Base-by-base conservation (phyloP, 208 protist species). In the Leishmania braziliensis region DNA sequence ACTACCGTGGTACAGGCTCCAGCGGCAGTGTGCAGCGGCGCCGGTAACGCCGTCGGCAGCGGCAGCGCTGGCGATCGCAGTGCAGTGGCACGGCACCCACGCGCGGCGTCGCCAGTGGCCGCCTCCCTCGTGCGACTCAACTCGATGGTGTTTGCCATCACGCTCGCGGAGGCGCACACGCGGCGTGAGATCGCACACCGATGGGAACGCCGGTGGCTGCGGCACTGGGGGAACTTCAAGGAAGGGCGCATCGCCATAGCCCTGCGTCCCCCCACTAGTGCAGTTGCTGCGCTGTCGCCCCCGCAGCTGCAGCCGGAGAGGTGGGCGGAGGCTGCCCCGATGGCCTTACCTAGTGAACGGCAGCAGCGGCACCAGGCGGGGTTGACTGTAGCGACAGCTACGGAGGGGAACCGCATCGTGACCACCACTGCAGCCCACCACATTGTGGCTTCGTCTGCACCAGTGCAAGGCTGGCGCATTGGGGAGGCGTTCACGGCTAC, bases 131-230 rank as follows among this genome's bases (percentile, higher is more conserved):
- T 76, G 6, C 62, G 66, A 53, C 69, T 75, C 58, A 80, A 78
- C 56, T 93, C 91, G 23, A 72, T 90, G 5, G 65, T 71, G 48
- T 93, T 95, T 58, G 91, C 91, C 29, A 69, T 95, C 43, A 72
- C 85, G 26, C 84, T 95, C 14, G 91, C 89, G 16, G 91, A 95
- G 80, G 84, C 91, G 48, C 91, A 93, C 79, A 84, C 75, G 62
- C 78, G 91, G 1, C 70, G 82, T 48, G 89, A 93, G 62, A 81
- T 95, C 48, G 62, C 75, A 14, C 88, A 91, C 71, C 88, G 86
- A 74, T 92, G 84, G 84, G 91, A 95, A 65, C 85, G 85, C 33
- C 75, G 84, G 8, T 75, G 85, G 75, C 77, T 91, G 46, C 80
- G 82, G 46, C 50, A 83, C 36, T 76, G 84, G 63, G 86, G 79